Conservation (phyloP, 2,329 filamentous ascomycete genomes). For the Trichoderma sp. region DNA sequence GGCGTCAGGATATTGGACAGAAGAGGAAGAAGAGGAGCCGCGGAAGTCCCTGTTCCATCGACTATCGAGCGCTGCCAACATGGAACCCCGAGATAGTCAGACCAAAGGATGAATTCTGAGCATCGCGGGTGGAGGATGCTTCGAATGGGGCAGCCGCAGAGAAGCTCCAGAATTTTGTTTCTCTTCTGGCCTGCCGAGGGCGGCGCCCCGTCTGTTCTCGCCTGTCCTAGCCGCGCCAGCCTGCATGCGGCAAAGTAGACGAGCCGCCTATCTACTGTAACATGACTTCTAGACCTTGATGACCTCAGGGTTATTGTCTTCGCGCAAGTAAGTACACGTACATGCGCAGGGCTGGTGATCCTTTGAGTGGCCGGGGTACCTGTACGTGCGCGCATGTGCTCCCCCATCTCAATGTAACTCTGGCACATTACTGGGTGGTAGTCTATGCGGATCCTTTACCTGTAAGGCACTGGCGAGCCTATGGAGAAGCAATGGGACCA, state of each 20-base stretch:
- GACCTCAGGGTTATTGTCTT: constrained; percentile 11
- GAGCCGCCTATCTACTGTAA: constrained; percentile 27
- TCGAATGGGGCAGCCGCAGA: not conserved
- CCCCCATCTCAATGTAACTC: constrained; percentile 3
- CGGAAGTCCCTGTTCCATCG: not conserved
- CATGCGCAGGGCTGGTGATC: not conserved
- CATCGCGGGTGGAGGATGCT: not conserved
- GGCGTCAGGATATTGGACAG: constrained; percentile 7
- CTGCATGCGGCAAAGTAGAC: constrained; percentile 5
- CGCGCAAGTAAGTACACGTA: not conserved
- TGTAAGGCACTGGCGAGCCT: constrained; percentile 2
- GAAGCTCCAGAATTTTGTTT: constrained; percentile 10
- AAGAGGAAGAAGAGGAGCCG: not conserved
- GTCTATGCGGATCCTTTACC: not conserved
- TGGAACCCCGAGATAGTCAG: not conserved
- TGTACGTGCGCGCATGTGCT: not conserved
- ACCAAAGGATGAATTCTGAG: not conserved
- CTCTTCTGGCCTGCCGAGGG: constrained; percentile 1
- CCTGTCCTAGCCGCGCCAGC: constrained; percentile 10
- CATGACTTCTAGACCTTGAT: constrained; percentile 6
- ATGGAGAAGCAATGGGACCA: not conserved
- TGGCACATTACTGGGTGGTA: constrained; percentile 2
- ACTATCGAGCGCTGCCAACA: not conserved
- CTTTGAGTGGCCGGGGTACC: not conserved
- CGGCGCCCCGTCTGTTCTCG: not conserved